Evolutionary conservation across 768 basidiomycete species (phyloP).

Genomic region (Termitomyces sp.): DNA sequence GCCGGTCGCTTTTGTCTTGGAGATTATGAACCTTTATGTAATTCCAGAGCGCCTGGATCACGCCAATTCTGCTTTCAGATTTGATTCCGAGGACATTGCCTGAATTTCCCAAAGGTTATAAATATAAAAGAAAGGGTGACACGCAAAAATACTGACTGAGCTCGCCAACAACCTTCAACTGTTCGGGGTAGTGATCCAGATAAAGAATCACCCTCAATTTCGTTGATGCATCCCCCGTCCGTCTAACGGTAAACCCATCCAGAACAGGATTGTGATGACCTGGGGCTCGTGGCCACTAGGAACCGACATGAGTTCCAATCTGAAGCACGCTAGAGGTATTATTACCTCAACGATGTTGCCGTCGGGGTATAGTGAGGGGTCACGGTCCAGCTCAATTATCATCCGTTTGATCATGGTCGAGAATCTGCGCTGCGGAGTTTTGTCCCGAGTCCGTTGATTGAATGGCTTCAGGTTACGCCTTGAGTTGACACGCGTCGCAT

Average conservation of each 20-base stretch:
- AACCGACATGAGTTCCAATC: background rate
- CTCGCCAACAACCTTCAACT: slow-evolving; percentile 74
- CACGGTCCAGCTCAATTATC: slow-evolving; percentile 84
- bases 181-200: slow-evolving; percentile 82
- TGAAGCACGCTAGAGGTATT: background rate
- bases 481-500: background rate
- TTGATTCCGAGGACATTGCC: slow-evolving; percentile 69
- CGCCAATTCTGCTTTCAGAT: slow-evolving; percentile 78
- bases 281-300: slow-evolving; percentile 58
- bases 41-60: slow-evolving; percentile 85
- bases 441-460: slow-evolving; percentile 61
- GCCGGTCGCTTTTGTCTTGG: slow-evolving; percentile 78
- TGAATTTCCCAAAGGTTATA: slow-evolving; percentile 18
- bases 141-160: slow-evolving; percentile 42
- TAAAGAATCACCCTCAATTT: slow-evolving; percentile 81
- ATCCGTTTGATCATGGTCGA: slow-evolving; percentile 81
- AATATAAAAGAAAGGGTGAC: background rate
- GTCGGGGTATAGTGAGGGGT: slow-evolving; percentile 74
- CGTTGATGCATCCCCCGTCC: slow-evolving; percentile 75
- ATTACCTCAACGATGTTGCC: slow-evolving; percentile 86
- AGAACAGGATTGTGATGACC: slow-evolving; percentile 53
- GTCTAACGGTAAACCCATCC: slow-evolving; percentile 83
- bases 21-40: slow-evolving; percentile 83
- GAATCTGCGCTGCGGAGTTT: slow-evolving; percentile 65
- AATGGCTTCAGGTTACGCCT: slow-evolving; percentile 33